Conservation (phyloP, 1,139 yeast genomes). For the Lodderomyces parapsilosis region DNA sequence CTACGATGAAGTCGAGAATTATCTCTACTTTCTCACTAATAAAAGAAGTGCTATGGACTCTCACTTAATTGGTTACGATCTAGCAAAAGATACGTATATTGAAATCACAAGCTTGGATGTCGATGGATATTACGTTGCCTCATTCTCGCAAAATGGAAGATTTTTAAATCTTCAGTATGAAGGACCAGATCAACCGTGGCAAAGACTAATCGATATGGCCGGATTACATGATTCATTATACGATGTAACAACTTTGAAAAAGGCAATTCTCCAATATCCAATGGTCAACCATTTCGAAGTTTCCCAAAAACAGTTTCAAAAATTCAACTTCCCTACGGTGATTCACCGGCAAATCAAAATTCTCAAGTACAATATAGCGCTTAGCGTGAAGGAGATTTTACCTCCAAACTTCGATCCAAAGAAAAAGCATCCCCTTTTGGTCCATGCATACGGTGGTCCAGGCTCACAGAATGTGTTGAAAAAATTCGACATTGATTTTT, state of each 20-base stretch:
- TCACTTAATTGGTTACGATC: conserved; percentile 28
- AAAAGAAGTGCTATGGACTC: conserved; percentile 33
- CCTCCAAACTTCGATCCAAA: conserved; percentile 67
- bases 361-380: conserved; percentile 40
- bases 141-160: conserved; percentile 56
- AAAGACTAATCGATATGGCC: conserved; percentile 50
- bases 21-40: conserved; percentile 66
- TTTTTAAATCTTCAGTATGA: conserved; percentile 51
- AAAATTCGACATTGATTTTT: conserved; percentile 58
- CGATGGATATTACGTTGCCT: conserved; percentile 32
- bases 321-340: conserved; percentile 57
- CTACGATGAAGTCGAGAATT: conserved; percentile 50
- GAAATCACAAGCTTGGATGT: conserved; percentile 22
- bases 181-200: conserved; percentile 72
- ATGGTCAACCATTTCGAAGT: conserved; percentile 27
- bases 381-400: conserved; percentile 70
- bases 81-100: conserved; percentile 15
- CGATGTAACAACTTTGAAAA: conserved; percentile 6
- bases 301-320: conserved; percentile 20
- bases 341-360: conserved; percentile 48
- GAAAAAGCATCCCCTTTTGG: conserved; percentile 73
- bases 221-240: conserved; percentile 26
- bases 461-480: conserved; percentile 75
- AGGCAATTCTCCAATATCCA: conserved; percentile 25
- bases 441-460: conserved; percentile 92